These are phyloP conservation scores for Prunus persica DNA, from an alignment of 306 rosid species.

Conservation along the genomic window Prunus_persica_NCBIv2 NC_034011.1:3283501-3284000, in stretches of 20 bases:
- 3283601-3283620: conserved; percentile 14
- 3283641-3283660: not conserved
- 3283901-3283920: conserved; percentile 13
- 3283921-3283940: conserved; percentile 21
- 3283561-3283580: conserved; percentile 23
- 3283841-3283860: conserved; percentile 5
- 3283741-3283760: not conserved
- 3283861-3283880: not conserved
- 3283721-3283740: not conserved
- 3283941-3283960: conserved; percentile 10
- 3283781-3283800: not conserved
- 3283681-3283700: conserved; percentile 4
- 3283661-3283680: not conserved
- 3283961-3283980: not conserved
- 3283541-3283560: not conserved
- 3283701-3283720: not conserved
- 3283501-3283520: conserved; percentile 22
- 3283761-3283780: not conserved
- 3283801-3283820: not conserved
- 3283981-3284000: not conserved
- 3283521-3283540: conserved; percentile 11
- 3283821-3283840: conserved; percentile 13
- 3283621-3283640: conserved; percentile 2
- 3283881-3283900: not conserved
- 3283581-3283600: conserved; percentile 31